phyloP scores from a whole-genome alignment of 2,329 filamentous ascomycete genomes.

The Chaetomium sp. region DNA sequence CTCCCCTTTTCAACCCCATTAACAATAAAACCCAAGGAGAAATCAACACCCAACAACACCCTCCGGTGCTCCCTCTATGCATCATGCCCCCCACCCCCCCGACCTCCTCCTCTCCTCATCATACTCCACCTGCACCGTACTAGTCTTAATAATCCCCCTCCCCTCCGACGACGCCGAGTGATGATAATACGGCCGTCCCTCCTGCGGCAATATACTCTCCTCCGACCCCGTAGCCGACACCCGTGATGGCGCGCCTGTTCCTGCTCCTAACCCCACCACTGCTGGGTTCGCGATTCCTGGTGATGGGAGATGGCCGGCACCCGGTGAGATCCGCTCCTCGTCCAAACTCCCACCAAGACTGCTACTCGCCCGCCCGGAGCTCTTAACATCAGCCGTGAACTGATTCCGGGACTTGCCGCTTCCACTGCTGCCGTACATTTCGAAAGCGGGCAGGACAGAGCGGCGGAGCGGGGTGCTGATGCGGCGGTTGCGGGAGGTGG shows the following conservation, averaged over 20 bases:
- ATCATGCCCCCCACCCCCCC: not conserved
- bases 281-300: too few species aligned
- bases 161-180: not conserved
- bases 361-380: not conserved
- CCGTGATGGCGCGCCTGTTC: too few species aligned
- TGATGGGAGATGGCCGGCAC: too few species aligned
- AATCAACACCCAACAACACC: not conserved
- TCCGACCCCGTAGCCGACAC: conserved; percentile 10
- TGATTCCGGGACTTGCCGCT: not conserved
- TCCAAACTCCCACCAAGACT: too few species aligned
- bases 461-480: not conserved
- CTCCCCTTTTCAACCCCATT: not conserved
- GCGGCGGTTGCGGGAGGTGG: too few species aligned
- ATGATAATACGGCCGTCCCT: not conserved
- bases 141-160: conserved; percentile 8
- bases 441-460: conserved; percentile 6
- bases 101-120: not conserved
- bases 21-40: not conserved
- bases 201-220: conserved; percentile 18
- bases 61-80: too few species aligned
- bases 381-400: conserved; percentile 9
- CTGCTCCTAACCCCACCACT: too few species aligned
- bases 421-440: conserved; percentile 10
- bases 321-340: too few species aligned
- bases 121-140: conserved; percentile 4